Evolutionary conservation across 768 basidiomycete species (phyloP).

Genomic region (Suillus sp.): DNA sequence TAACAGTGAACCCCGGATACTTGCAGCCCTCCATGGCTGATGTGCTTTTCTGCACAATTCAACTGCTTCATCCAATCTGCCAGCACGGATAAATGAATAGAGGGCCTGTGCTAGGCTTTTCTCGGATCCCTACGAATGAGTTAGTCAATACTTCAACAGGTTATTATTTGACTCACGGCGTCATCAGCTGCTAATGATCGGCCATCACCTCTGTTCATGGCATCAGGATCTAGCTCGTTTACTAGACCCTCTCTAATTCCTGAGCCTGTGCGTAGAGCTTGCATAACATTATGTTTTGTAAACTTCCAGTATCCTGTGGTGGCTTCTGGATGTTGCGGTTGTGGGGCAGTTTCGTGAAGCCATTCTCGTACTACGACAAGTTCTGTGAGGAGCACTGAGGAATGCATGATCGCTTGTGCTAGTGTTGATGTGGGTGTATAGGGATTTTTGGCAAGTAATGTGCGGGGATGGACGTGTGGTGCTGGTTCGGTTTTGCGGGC

Average conservation of each 20-base stretch:
- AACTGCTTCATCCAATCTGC: constrained; percentile 82
- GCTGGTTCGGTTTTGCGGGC: constrained; percentile 66
- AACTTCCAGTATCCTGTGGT: constrained; percentile 85
- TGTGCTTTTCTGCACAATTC: constrained; percentile 80
- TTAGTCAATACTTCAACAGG: not conserved
- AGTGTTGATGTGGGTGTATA: constrained; percentile 80
- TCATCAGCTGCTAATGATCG: constrained; percentile 73
- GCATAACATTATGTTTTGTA: constrained; percentile 75
- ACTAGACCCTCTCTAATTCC: constrained; percentile 53
- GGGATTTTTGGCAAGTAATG: constrained; percentile 68
- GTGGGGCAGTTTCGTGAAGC: constrained; percentile 76
- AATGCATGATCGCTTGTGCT: constrained; percentile 69
- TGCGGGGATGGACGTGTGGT: constrained; percentile 48
- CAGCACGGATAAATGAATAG: constrained; percentile 81
- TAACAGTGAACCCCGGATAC: constrained; percentile 77
- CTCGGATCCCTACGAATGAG: constrained; percentile 68
- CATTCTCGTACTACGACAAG: constrained; percentile 86
- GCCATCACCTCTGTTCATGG: constrained; percentile 59
- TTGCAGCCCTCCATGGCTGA: constrained; percentile 92
- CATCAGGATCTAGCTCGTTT: constrained; percentile 81
- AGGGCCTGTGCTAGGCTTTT: constrained; percentile 74
- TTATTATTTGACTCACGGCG: constrained; percentile 50
- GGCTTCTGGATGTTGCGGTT: constrained; percentile 65
- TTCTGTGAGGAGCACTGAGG: constrained; percentile 69
- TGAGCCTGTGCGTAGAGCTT: constrained; percentile 54